Evolutionary conservation across 805 yeast species (phyloP).

Genomic region (Saturnispora halmiae): DNA sequence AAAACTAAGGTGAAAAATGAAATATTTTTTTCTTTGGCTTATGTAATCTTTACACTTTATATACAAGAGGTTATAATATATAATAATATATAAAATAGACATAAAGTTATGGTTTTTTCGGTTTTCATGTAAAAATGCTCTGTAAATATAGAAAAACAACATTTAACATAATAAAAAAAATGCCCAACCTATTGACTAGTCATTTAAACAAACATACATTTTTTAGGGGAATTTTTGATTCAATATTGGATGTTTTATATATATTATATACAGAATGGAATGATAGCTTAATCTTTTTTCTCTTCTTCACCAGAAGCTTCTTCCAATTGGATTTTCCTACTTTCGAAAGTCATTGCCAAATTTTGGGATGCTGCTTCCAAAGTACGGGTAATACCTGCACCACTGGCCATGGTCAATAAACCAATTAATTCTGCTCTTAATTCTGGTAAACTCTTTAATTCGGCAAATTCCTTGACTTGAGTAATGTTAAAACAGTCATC

Average conservation of each 20-base stretch:
- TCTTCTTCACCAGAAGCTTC: slow-evolving; percentile 7
- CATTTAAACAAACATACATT: no score
- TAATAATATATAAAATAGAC: no score
- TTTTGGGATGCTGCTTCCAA: slow-evolving; percentile 58
- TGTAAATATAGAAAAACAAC: no score
- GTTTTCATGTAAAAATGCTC: no score
- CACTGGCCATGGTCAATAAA: slow-evolving; percentile 72
- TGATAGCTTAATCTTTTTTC: neutral
- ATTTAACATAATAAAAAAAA: no score
- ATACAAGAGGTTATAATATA: no score
- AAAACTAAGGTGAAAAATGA: neutral
- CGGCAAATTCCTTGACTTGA: slow-evolving; percentile 55
- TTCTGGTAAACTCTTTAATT: slow-evolving; percentile 59
- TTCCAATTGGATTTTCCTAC: slow-evolving; percentile 35
- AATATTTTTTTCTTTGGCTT: neutral
- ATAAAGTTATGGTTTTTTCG: no score
- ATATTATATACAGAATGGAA: neutral
- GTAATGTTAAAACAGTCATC: slow-evolving; percentile 42
- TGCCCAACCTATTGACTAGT: no score
- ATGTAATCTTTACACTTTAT: neutral
- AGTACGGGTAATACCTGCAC: slow-evolving; percentile 81
- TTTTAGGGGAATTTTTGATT: neutral
- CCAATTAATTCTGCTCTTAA: slow-evolving; percentile 80
- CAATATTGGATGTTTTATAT: no score
- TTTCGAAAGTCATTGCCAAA: slow-evolving; percentile 67